These are phyloP conservation scores for Mycena olivaceomarginata DNA, from an alignment of 768 basidiomycete genomes.

Conservation along the genomic window DNA sequence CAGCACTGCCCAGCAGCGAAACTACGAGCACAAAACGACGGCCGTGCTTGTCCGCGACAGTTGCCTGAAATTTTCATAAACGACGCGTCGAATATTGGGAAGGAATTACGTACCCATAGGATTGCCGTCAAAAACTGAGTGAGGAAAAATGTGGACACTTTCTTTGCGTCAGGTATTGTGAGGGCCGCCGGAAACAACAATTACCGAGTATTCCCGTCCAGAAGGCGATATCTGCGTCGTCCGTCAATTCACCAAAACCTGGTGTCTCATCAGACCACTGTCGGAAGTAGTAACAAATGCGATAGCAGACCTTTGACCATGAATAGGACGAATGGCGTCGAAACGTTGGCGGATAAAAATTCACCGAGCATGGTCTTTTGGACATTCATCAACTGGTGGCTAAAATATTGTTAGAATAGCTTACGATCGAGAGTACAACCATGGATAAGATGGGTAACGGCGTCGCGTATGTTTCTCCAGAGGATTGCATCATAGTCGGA, in stretches of 20 bases:
- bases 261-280: slow-evolving; percentile 31
- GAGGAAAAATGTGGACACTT: slow-evolving; percentile 92
- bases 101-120: slow-evolving; percentile 80
- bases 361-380: slow-evolving; percentile 94
- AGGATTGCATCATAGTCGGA: slow-evolving; percentile 80
- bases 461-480: slow-evolving; percentile 81
- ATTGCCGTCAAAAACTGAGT: slow-evolving; percentile 97
- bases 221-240: slow-evolving; percentile 91
- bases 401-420: slow-evolving; percentile 31
- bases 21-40: slow-evolving; percentile 89
- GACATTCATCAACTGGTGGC: slow-evolving; percentile 29
- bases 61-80: slow-evolving; percentile 73
- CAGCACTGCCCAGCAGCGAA: slow-evolving; percentile 89
- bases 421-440: slow-evolving; percentile 93
- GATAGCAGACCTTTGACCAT: slow-evolving; percentile 88
- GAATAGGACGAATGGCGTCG: slow-evolving; percentile 93
- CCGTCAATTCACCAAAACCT: slow-evolving; percentile 83
- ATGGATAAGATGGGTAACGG: slow-evolving; percentile 92
- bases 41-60: slow-evolving; percentile 95
- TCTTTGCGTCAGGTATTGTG: slow-evolving; percentile 37
- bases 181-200: slow-evolving; percentile 43
- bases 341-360: slow-evolving; percentile 95
- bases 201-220: slow-evolving; percentile 91
- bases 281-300: slow-evolving; percentile 3
- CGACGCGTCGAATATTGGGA: slow-evolving; percentile 31